phyloP scores from a whole-genome alignment of 176 grass and related monocot genomes.

The Eleusine indica region DNA sequence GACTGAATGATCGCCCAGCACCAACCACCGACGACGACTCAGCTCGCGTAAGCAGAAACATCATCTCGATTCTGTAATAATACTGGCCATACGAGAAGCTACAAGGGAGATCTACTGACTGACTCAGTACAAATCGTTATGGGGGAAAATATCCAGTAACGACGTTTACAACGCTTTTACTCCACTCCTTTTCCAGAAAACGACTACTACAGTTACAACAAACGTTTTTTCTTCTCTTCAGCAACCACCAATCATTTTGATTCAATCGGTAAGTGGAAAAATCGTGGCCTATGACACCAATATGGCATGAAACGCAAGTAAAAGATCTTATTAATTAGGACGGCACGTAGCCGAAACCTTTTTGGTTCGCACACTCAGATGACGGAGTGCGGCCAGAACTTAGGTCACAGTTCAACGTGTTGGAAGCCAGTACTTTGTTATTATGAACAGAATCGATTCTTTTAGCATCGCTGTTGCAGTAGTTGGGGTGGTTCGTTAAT shows the following conservation, averaged over 20 bases:
- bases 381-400: not conserved
- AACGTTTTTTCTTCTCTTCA: too few species aligned
- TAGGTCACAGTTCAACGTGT: not conserved
- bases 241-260: not conserved
- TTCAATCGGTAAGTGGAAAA: not conserved
- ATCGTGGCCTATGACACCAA: not conserved
- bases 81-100: not conserved
- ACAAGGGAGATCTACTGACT: too few species aligned
- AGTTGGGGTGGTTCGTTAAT: constrained; percentile 11
- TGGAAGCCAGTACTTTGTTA: not conserved
- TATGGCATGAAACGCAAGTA: not conserved
- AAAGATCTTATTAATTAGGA: constrained; percentile 4
- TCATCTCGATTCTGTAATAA: not conserved
- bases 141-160: not conserved
- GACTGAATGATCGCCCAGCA: not conserved
- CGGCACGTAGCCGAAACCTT: not conserved
- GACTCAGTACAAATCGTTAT: not conserved
- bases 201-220: too few species aligned
- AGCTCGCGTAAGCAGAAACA: not conserved
- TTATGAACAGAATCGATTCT: not conserved
- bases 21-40: not conserved
- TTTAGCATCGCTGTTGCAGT: constrained; percentile 6
- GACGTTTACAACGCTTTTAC: not conserved
- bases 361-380: not conserved
- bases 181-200: not conserved